Conservation (phyloP, 140 eudicot species). For the Flaveria floridana region DNA sequence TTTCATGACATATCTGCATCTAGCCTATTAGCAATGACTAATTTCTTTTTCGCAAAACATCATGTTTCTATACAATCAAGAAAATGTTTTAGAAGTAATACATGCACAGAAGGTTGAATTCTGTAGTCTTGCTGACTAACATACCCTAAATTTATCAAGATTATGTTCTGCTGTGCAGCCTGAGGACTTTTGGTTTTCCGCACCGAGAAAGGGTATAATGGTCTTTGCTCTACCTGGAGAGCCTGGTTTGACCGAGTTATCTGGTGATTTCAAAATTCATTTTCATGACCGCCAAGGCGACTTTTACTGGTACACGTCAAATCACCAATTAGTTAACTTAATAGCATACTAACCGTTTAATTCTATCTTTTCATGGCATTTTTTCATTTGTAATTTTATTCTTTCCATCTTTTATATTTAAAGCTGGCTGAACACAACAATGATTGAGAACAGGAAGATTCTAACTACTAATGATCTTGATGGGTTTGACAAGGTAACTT, state of each 20-base stretch:
- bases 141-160: slow-evolving; percentile 22
- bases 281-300: slow-evolving; percentile 98
- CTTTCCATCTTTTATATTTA: slow-evolving; percentile 1
- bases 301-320: slow-evolving; percentile 69
- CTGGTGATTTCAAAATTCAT: slow-evolving; percentile 87
- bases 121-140: slow-evolving; percentile 10
- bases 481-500: slow-evolving; percentile 82
- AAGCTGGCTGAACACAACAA: slow-evolving; percentile 92
- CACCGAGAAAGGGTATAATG: slow-evolving; percentile 95
- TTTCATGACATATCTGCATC: slow-evolving; percentile 8
- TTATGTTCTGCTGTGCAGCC: slow-evolving; percentile 62
- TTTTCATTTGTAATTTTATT: background rate
- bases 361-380: background rate
- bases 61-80: slow-evolving; percentile 18
- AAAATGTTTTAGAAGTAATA: background rate
- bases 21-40: slow-evolving; percentile 2
- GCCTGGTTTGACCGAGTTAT: slow-evolving; percentile 86
- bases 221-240: slow-evolving; percentile 99
- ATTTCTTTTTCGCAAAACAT: background rate
- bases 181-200: slow-evolving; percentile 92
- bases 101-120: background rate
- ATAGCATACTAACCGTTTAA: background rate
- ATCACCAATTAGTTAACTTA: background rate
- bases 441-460: slow-evolving; percentile 78
- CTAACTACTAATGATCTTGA: slow-evolving; percentile 77